phyloP scores from a whole-genome alignment of 31 red algal genomes.

The Asparagopsis taxiformis region DNA sequence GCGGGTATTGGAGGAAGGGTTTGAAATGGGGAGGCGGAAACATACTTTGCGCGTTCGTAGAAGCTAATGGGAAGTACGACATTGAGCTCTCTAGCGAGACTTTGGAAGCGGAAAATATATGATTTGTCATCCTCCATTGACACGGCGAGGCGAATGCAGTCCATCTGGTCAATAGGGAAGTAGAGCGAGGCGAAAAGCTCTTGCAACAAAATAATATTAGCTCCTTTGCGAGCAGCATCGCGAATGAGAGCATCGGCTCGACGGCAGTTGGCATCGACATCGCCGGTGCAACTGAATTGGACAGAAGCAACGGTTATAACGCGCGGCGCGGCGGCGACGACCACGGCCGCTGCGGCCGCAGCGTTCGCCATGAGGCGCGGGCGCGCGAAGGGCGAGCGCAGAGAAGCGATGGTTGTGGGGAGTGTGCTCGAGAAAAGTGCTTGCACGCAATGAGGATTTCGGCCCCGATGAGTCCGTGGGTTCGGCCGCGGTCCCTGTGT shows the following conservation, averaged over 20 bases:
- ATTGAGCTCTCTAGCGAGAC: conserved; percentile 50
- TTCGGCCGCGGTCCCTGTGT: background rate
- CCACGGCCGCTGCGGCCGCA: conserved; percentile 24
- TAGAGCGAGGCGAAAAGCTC: conserved; percentile 87
- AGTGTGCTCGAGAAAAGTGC: conserved; percentile 16
- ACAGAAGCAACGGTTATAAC: conserved; percentile 48
- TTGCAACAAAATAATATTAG: conserved; percentile 83
- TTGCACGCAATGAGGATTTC: conserved; percentile 13
- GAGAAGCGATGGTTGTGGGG: conserved; percentile 15
- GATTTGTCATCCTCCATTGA: conserved; percentile 54
- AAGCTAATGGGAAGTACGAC: conserved; percentile 88
- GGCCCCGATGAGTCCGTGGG: conserved; percentile 44
- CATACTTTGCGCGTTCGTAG: conserved; percentile 81
- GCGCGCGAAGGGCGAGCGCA: conserved; percentile 15
- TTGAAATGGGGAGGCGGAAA: conserved; percentile 1
- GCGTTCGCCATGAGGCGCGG: conserved; percentile 35
- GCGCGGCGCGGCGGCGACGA: conserved; percentile 43
- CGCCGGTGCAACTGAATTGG: conserved; percentile 56
- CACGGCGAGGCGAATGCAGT: conserved; percentile 70
- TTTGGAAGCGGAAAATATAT: conserved; percentile 69
- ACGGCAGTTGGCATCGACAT: conserved; percentile 53
- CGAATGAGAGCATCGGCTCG: conserved; percentile 54
- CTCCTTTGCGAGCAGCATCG: conserved; percentile 61
- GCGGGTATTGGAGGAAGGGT: background rate
- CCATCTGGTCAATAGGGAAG: conserved; percentile 81